Percentiles rank a stretch among this genome's conserved stretches.
Evolutionary conservation across 306 rosid species (phyloP).

Genomic region (Delonix regia): DNA sequence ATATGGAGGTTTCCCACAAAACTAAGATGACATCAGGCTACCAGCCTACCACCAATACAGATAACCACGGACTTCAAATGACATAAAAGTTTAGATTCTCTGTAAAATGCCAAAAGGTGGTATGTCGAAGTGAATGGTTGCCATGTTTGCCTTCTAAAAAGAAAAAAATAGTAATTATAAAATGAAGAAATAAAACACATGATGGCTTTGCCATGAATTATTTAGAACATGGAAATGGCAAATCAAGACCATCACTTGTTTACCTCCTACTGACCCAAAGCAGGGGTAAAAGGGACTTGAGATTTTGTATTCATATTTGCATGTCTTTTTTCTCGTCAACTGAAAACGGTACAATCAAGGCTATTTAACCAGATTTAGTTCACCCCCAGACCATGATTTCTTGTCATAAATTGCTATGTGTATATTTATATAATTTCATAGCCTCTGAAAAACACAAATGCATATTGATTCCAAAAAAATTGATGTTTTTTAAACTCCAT

Average conservation of each 20-base stretch:
- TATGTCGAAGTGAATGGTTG: background rate
- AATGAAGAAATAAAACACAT: background rate
- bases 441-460: conserved; percentile 19
- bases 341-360: background rate
- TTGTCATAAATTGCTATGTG: background rate
- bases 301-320: background rate
- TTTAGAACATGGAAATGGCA: background rate
- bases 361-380: background rate
- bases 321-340: background rate
- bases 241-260: background rate
- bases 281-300: background rate
- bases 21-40: conserved; percentile 4
- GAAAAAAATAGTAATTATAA: background rate
- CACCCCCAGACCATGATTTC: background rate
- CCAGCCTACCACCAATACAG: no score
- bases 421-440: background rate
- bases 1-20: conserved; percentile 17
- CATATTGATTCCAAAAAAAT: background rate
- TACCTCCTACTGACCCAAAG: background rate
- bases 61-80: background rate
- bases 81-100: background rate
- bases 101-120: background rate
- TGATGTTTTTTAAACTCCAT: background rate
- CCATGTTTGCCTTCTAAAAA: background rate
- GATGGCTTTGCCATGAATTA: background rate